These are phyloP conservation scores for Psilocybe tampanensis DNA, from an alignment of 768 basidiomycete species.

Conservation along the genomic window DNA sequence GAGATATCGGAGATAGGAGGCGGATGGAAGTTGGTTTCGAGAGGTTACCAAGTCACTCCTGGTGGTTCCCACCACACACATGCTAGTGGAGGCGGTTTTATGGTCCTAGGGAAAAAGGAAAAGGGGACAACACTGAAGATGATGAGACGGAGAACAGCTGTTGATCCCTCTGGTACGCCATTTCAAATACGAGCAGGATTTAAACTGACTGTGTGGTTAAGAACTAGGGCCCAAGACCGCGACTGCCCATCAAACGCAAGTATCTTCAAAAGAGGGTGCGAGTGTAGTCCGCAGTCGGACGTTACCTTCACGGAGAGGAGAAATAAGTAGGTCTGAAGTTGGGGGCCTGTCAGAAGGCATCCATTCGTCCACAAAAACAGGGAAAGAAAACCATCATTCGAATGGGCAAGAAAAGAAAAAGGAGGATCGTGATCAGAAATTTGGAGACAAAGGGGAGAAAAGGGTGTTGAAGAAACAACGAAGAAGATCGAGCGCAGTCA, in stretches of 20 bases:
- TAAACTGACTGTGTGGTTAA: constrained; percentile 17
- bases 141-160: constrained; percentile 59
- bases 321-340: background rate
- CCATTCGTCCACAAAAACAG: background rate
- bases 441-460: constrained; percentile 15
- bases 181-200: background rate
- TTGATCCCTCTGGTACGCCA: constrained; percentile 43
- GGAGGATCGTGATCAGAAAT: background rate
- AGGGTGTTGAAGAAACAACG: constrained; percentile 24
- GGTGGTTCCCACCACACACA: background rate
- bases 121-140: constrained; percentile 30
- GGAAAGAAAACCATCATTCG: background rate
- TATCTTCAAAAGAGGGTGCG: constrained; percentile 17
- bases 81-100: constrained; percentile 17
- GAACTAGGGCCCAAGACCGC: constrained; percentile 30
- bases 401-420: background rate
- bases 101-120: constrained; percentile 17
- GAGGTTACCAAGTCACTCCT: constrained; percentile 5
- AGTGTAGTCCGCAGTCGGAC: constrained; percentile 65
- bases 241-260: background rate
- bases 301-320: constrained; percentile 48
- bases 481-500: constrained; percentile 7
- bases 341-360: background rate
- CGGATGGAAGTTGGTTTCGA: constrained; percentile 55
- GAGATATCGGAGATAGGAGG: constrained; percentile 44